Base-by-base conservation (phyloP, 2,329 filamentous ascomycete species). In the Neodidymelliopsis sp. region DNA sequence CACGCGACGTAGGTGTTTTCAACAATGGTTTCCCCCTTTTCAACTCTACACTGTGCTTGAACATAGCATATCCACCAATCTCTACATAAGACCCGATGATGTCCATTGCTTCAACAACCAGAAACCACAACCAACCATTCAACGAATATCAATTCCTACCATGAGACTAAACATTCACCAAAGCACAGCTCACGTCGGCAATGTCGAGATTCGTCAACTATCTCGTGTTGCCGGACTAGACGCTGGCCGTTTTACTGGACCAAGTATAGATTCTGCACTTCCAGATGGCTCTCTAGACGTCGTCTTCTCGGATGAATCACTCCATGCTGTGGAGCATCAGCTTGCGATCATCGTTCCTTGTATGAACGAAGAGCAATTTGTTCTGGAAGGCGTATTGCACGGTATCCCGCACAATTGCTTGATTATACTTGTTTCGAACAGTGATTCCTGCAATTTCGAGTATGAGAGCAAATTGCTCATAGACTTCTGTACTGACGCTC, bases 401-500 rank as follows among this genome's bases (percentile, higher is more conserved):
- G 57, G 57, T n/a, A 34, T 60, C 8, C 57, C 57, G 10, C 52
- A 56, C 23, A 20, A 53, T 11, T 60, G 52, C 30, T 28, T 50
- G 4, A 49, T 53, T 40, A 48, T 60, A 16, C 31, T 57, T 11
- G 42, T 60, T 11, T 60, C 57, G 9, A 60, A 60, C 25, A 57
- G 54, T 40, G 33, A 24, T 19, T 15, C n/a, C 4, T 6, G 13
- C 2, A 56, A 54, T 15, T 60, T 45, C 16, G 4, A 39, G 9
- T 35, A 30, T 2, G 57, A 60, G 27, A 19, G 35, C 34, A 24
- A 33, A 28, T 23, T 52, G 6, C 31, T 60, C 6, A n/a, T 23
- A 11, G 30, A 41, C 1, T 45, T 52, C n/a, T 53, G 52, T 15
- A 37, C 11, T 15, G 12, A 22, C 8, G 20, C 52, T 1, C 9